Percentiles rank a stretch among this genome's conserved stretches.
Conservation (phyloP, 495 filamentous ascomycete species). For the Neurospora sp. region DNA sequence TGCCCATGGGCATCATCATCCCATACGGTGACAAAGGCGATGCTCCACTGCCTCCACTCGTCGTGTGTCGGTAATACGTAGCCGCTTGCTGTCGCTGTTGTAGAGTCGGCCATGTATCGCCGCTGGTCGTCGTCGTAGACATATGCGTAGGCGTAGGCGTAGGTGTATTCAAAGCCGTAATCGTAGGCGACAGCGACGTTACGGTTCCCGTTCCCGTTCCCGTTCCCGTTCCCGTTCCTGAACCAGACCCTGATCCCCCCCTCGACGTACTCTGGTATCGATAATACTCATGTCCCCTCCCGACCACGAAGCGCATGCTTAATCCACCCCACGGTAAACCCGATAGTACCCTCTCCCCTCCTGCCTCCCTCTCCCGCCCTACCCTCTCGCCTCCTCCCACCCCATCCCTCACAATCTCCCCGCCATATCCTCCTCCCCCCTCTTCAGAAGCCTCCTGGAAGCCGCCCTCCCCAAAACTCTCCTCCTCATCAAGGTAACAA, state of each 20-base stretch:
- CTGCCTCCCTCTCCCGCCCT: no score
- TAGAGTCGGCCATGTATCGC: neutral
- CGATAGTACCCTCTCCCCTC: conserved; percentile 22
- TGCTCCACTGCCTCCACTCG: neutral
- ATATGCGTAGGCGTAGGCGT: neutral
- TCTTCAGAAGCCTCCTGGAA: no score
- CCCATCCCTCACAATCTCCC: no score
- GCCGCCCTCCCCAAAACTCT: neutral
- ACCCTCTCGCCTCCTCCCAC: no score
- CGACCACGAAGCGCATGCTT: conserved; percentile 44
- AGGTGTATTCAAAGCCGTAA: neutral
- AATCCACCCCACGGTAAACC: conserved; percentile 57
- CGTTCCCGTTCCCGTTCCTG: neutral
- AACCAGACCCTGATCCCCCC: neutral
- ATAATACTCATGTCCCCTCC: conserved; percentile 32
- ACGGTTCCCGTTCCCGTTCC: neutral
- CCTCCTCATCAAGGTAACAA: neutral
- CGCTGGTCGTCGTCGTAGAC: neutral
- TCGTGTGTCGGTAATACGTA: neutral
- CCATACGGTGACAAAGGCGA: neutral
- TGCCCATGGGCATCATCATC: neutral
- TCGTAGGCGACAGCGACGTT: neutral
- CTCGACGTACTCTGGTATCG: neutral
- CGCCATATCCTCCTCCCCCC: no score
- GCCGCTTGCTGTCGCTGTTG: neutral